Conservation (phyloP, 371 early-diverging fungal species). For the Actinomortierella wolfii region DNA sequence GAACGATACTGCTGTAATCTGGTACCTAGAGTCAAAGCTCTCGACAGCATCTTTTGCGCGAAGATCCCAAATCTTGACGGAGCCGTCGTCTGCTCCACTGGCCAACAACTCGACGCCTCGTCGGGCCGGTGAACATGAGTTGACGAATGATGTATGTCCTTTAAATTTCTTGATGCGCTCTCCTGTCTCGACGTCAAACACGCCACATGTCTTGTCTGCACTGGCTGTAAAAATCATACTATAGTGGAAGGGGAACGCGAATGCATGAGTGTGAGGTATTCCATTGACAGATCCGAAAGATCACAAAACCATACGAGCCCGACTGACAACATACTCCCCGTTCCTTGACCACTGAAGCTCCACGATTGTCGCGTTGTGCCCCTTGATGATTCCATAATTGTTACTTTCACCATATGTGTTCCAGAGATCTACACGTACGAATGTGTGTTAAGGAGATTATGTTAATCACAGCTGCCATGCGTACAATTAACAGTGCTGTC, state of each 20-base stretch:
- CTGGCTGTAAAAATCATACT: slow-evolving; percentile 58
- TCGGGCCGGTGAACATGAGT: slow-evolving; percentile 71
- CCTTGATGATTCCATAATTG: slow-evolving; percentile 86
- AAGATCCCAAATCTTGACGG: slow-evolving; percentile 73
- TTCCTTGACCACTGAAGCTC: slow-evolving; percentile 93
- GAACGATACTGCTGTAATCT: slow-evolving; percentile 82
- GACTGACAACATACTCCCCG: slow-evolving; percentile 54
- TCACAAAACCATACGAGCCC: not conserved
- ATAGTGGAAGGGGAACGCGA: slow-evolving; percentile 3
- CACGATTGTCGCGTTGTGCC: slow-evolving; percentile 85
- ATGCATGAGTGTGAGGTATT: not conserved
- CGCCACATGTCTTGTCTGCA: slow-evolving; percentile 41
- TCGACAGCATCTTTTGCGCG: slow-evolving; percentile 76
- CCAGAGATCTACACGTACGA: slow-evolving; percentile 78
- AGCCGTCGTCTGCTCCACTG: slow-evolving; percentile 80
- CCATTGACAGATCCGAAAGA: not conserved
- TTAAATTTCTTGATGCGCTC: slow-evolving; percentile 74
- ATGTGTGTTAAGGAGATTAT: slow-evolving; percentile 1
- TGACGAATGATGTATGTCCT: slow-evolving; percentile 81
- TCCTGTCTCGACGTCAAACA: slow-evolving; percentile 55
- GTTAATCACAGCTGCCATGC: not conserved
- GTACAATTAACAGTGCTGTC: too few species aligned
- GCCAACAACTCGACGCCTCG: slow-evolving; percentile 75
- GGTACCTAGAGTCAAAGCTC: slow-evolving; percentile 71
- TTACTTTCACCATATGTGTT: slow-evolving; percentile 88